Conservation (phyloP, 768 basidiomycete genomes). For the Leccinum rimulosum region DNA sequence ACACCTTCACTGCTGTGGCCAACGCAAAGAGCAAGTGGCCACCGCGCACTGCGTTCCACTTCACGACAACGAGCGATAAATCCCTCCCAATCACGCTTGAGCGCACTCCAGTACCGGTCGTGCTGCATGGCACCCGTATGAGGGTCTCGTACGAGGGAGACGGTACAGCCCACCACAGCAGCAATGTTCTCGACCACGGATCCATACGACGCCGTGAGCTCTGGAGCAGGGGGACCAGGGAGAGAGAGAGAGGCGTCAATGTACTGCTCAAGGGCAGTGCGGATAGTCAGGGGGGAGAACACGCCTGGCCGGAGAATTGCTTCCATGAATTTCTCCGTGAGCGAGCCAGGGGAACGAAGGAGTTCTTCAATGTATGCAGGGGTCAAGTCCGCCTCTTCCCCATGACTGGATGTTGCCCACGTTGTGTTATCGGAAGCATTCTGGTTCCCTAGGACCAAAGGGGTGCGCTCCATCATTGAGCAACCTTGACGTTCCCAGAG, state of each 20-base stretch:
- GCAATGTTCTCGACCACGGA: constrained; percentile 74
- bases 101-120: constrained; percentile 75
- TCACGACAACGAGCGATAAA: constrained; percentile 89
- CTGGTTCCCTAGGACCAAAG: constrained; percentile 40
- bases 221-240: constrained; percentile 53
- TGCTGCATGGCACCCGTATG: constrained; percentile 79
- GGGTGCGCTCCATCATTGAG: constrained; percentile 61
- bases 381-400: constrained; percentile 73
- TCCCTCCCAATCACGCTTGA: constrained; percentile 95
- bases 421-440: constrained; percentile 28
- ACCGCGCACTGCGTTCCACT: constrained; percentile 81
- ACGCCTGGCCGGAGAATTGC: constrained; percentile 85
- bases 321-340: constrained; percentile 77
- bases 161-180: constrained; percentile 83
- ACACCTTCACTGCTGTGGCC: constrained; percentile 42
- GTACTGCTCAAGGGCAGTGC: constrained; percentile 82
- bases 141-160: constrained; percentile 66
- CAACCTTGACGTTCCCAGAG: constrained; percentile 83
- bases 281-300: constrained; percentile 81
- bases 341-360: constrained; percentile 64
- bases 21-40: constrained; percentile 69
- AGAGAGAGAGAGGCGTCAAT: constrained; percentile 66
- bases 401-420: constrained; percentile 60
- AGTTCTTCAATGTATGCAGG: constrained; percentile 88
- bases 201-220: constrained; percentile 60